These are phyloP conservation scores for Pyrenochaeta sp. DNA, from an alignment of 2,329 filamentous ascomycete genomes.

Conservation along the genomic window DNA sequence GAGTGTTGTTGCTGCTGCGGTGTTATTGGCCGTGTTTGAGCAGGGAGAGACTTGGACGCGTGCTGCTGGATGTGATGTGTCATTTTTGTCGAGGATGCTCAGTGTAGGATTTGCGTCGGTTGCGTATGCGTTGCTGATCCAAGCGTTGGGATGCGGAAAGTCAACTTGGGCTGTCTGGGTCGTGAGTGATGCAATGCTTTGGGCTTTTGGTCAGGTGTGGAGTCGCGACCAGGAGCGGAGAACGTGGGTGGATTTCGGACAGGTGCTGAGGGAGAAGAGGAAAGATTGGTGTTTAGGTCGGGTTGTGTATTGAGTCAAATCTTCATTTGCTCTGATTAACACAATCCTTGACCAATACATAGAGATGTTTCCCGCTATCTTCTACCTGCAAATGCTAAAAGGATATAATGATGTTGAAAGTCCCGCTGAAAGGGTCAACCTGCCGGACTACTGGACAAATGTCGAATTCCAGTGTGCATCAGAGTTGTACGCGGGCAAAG, in stretches of 20 bases:
- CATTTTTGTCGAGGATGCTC: not conserved
- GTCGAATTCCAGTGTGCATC: conserved; percentile 3
- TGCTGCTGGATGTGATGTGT: too few relatives aligned
- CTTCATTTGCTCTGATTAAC: not conserved
- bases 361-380: too few relatives aligned
- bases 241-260: not conserved
- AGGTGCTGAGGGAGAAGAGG: not conserved
- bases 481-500: conserved; percentile 9
- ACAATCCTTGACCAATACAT: not conserved
- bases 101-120: not conserved
- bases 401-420: too few relatives aligned
- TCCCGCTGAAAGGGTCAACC: too few relatives aligned
- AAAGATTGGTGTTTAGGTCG: too few relatives aligned
- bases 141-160: too few relatives aligned
- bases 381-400: too few relatives aligned
- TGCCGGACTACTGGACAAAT: conserved; percentile 6
- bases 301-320: too few relatives aligned
- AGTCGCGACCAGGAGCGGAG: not conserved
- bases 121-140: not conserved
- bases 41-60: too few relatives aligned
- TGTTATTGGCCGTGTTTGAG: not conserved
- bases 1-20: not conserved
- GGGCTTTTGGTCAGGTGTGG: not conserved
- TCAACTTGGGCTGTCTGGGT: not conserved
- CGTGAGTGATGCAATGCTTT: not conserved